Evolutionary conservation across 345 rosid genomes (phyloP).

Genomic region (Erysimum cheiranthoides): DNA sequence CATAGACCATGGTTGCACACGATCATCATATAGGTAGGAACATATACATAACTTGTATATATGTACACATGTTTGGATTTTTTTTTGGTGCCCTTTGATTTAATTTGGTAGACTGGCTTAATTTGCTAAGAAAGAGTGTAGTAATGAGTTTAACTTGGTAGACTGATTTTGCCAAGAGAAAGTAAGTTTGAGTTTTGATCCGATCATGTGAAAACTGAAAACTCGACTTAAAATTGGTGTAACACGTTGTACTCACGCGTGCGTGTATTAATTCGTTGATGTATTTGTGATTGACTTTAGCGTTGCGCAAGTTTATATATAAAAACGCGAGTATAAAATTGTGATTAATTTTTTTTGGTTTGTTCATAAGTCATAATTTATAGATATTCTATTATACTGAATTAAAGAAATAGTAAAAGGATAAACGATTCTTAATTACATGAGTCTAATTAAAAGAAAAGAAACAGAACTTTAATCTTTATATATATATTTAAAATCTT

Average conservation of each 20-base stretch:
- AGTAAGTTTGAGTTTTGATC: slow-evolving; percentile 33
- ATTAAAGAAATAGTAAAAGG: neutral
- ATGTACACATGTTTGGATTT: slow-evolving; percentile 14
- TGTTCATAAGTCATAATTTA: neutral
- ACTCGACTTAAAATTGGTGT: slow-evolving; percentile 26
- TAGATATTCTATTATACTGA: neutral
- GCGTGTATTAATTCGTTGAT: slow-evolving; percentile 28
- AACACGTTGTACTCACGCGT: slow-evolving; percentile 34
- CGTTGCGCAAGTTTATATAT: slow-evolving; percentile 10
- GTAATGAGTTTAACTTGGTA: slow-evolving; percentile 29
- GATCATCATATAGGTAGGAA: slow-evolving; percentile 28
- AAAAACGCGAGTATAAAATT: neutral
- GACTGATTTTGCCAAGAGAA: slow-evolving; percentile 25
- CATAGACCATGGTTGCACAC: slow-evolving; percentile 10
- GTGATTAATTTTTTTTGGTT: neutral
- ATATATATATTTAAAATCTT: no score
- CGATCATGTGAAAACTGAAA: slow-evolving; percentile 26
- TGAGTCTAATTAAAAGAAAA: no score
- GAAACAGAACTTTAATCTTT: no score
- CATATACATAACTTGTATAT: slow-evolving; percentile 15
- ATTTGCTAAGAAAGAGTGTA: slow-evolving; percentile 31
- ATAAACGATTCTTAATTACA: neutral
- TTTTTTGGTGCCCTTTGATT: slow-evolving; percentile 26
- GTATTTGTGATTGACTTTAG: slow-evolving; percentile 21
- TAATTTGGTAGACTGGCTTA: slow-evolving; percentile 32